Evolutionary conservation across 306 rosid genomes (phyloP).

Genomic region (Astragalus glycyphyllos): DNA sequence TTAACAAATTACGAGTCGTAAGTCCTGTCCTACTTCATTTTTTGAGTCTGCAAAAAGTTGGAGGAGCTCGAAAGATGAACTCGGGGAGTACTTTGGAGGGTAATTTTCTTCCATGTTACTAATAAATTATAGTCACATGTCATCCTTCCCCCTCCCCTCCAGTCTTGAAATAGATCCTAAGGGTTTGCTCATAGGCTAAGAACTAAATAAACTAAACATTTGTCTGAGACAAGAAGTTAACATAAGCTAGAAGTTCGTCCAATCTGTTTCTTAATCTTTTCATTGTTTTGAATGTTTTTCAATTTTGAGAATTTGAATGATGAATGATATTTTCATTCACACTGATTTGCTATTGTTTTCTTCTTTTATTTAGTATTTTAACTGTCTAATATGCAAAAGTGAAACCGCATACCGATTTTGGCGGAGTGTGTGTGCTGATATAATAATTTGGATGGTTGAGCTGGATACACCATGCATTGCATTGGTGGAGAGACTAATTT

Average conservation of each 20-base stretch:
- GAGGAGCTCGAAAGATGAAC: too few relatives aligned
- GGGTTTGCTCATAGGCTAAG: background rate
- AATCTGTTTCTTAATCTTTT: background rate
- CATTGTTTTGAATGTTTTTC: background rate
- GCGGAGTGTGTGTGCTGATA: background rate
- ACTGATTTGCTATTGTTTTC: background rate
- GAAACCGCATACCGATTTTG: background rate
- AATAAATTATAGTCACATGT: too few relatives aligned
- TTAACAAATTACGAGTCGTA: too few relatives aligned
- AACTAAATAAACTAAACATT: background rate
- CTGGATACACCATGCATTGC: background rate
- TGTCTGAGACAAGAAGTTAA: background rate
- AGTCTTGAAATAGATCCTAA: background rate
- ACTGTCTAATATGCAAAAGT: background rate
- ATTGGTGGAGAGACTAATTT: background rate
- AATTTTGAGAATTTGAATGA: background rate
- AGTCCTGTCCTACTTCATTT: too few relatives aligned
- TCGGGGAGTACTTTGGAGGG: too few relatives aligned
- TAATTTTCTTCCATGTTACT: too few relatives aligned
- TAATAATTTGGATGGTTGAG: background rate
- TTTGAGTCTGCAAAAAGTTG: too few relatives aligned
- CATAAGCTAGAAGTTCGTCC: background rate
- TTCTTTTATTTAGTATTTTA: background rate
- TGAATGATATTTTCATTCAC: background rate
- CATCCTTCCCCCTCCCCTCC: too few relatives aligned